phyloP scores from a whole-genome alignment of 1,139 yeast species.

The Chernovozyma aurita region DNA sequence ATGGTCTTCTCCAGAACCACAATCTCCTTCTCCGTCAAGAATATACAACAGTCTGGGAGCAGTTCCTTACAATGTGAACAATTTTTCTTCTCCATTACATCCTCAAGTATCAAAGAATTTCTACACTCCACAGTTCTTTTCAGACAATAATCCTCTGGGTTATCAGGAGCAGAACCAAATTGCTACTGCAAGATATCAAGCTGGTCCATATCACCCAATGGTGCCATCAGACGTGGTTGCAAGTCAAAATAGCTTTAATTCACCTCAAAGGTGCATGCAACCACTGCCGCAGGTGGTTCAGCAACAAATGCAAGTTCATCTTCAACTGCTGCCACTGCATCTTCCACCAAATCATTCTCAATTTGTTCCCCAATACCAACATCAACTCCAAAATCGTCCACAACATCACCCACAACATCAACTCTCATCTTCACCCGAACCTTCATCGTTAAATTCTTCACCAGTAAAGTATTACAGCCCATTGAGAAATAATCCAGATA shows the following conservation, averaged over 20 bases:
- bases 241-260: neutral
- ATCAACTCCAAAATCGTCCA: slow-evolving; percentile 5
- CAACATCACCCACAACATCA: too few relatives aligned
- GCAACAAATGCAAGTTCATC: too few relatives aligned
- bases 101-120: slow-evolving; percentile 21
- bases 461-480: slow-evolving; percentile 31
- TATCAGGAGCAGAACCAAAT: too few relatives aligned
- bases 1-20: slow-evolving; percentile 41
- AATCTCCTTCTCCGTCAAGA: slow-evolving; percentile 29
- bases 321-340: too few relatives aligned
- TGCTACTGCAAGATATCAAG: neutral
- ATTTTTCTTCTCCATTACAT: slow-evolving; percentile 26
- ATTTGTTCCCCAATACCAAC: slow-evolving; percentile 7
- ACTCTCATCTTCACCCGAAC: slow-evolving; percentile 28
- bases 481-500: slow-evolving; percentile 25
- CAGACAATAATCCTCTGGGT: slow-evolving; percentile 17
- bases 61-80: slow-evolving; percentile 2
- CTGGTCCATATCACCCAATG: slow-evolving; percentile 1
- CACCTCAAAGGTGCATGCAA: too few relatives aligned
- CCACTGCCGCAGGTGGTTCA: too few relatives aligned
- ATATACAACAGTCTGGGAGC: neutral
- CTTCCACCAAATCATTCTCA: neutral
- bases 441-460: slow-evolving; percentile 25
- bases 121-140: slow-evolving; percentile 39
- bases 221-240: slow-evolving; percentile 7